phyloP scores from a whole-genome alignment of 2,329 filamentous ascomycete species.

The Alternaria burnsii region DNA sequence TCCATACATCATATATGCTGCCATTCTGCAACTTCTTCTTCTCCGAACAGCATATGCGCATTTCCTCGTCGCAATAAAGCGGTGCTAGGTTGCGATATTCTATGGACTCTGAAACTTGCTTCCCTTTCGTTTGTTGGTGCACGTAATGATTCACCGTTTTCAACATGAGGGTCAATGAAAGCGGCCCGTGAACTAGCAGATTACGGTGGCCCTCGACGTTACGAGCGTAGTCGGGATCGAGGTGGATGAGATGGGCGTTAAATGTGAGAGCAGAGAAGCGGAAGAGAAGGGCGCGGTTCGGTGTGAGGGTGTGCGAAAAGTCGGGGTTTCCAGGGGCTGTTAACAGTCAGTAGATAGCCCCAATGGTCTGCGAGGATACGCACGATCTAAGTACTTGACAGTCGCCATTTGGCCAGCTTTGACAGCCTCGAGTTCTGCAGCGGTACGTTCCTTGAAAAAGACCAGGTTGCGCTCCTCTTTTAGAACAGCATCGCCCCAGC shows the following conservation, averaged over 20 bases:
- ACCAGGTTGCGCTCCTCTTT: constrained; percentile 69
- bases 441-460: constrained; percentile 65
- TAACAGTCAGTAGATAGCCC: constrained; percentile 20
- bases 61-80: constrained; percentile 75
- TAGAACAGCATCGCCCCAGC: constrained; percentile 52
- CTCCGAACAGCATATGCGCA: constrained; percentile 73
- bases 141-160: constrained; percentile 62
- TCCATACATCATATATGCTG: constrained; percentile 51
- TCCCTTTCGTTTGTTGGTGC: background rate
- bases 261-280: constrained; percentile 86
- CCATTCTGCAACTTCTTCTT: constrained; percentile 37
- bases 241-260: constrained; percentile 91
- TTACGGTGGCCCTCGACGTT: constrained; percentile 77
- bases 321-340: constrained; percentile 61
- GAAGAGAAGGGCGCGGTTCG: constrained; percentile 78
- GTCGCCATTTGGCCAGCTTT: constrained; percentile 35
- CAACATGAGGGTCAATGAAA: constrained; percentile 80
- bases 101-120: constrained; percentile 63
- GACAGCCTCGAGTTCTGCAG: constrained; percentile 48
- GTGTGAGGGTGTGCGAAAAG: constrained; percentile 68
- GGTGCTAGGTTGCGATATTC: constrained; percentile 85
- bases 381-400: constrained; percentile 52
- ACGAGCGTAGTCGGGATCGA: constrained; percentile 75
- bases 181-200: constrained; percentile 85
- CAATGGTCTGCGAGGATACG: constrained; percentile 7